Percentiles rank a stretch among this genome's conserved stretches.
phyloP scores from a whole-genome alignment of 2,329 filamentous ascomycete genomes.

The Fusarium mexicanum region DNA sequence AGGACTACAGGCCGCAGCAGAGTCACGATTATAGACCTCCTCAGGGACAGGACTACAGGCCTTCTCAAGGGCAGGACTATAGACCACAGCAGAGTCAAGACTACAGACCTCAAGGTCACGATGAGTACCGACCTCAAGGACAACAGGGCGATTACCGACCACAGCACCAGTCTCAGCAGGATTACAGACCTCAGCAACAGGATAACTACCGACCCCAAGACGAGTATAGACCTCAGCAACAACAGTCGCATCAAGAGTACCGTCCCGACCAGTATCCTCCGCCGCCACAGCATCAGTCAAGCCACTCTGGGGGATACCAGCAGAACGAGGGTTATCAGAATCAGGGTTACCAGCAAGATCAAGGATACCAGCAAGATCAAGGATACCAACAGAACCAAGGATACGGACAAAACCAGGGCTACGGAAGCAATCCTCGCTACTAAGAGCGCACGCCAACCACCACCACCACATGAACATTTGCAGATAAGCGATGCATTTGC shows the following conservation, averaged over 20 bases:
- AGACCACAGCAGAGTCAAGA: neutral
- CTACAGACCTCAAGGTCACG: slow-evolving; percentile 1
- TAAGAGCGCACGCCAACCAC: neutral
- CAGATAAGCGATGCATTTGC: neutral
- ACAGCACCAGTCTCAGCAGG: slow-evolving; percentile 9
- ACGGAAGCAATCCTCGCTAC: neutral
- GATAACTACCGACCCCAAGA: slow-evolving; percentile 10
- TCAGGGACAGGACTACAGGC: slow-evolving; percentile 7
- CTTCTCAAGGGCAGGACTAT: neutral
- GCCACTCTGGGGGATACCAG: slow-evolving; percentile 35
- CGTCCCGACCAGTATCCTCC: slow-evolving; percentile 36
- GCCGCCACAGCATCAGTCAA: slow-evolving; percentile 11
- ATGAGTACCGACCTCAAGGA: neutral
- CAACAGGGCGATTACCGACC: slow-evolving; percentile 9
- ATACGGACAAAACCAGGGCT: slow-evolving; percentile 6
- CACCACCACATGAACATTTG: neutral
- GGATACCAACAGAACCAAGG: neutral
- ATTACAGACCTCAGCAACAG: slow-evolving; percentile 19
- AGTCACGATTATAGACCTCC: slow-evolving; percentile 16
- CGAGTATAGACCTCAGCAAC: slow-evolving; percentile 28
- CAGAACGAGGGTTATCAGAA: slow-evolving; percentile 28
- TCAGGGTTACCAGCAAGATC: slow-evolving; percentile 14
- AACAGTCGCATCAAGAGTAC: slow-evolving; percentile 31
- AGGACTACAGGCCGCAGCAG: slow-evolving; percentile 19
- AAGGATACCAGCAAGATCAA: neutral